These are phyloP conservation scores for Hevea brasiliensis DNA, from an alignment of 345 rosid genomes.

Conservation along the genomic window DNA sequence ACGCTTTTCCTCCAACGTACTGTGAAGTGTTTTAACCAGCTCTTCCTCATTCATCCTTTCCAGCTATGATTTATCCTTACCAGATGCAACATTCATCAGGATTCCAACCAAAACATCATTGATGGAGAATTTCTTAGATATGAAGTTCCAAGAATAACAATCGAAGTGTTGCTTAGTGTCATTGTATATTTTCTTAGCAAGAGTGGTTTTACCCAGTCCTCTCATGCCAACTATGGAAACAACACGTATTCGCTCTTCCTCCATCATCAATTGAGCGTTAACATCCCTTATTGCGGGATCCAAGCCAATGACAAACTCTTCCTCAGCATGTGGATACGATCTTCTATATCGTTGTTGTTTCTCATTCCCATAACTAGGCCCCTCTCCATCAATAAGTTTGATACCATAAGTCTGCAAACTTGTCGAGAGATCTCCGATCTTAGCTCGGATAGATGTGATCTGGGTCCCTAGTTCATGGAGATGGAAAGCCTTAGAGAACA, in stretches of 20 bases:
- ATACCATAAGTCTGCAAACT: neutral
- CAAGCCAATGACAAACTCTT: neutral
- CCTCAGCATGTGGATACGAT: neutral
- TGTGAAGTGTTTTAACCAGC: neutral
- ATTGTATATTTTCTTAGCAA: constrained; percentile 4
- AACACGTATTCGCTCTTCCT: too few relatives aligned
- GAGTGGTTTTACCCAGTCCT: too few relatives aligned
- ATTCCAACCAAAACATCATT: neutral
- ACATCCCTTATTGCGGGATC: neutral
- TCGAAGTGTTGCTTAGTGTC: neutral
- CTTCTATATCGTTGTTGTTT: neutral
- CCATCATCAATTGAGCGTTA: too few relatives aligned
- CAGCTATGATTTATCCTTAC: too few relatives aligned
- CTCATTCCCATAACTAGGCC: neutral
- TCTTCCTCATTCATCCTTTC: neutral
- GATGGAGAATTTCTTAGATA: neutral
- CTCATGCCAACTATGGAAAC: too few relatives aligned
- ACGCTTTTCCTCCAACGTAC: neutral
- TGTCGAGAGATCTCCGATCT: neutral
- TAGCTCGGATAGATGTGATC: neutral
- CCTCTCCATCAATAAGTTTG: neutral
- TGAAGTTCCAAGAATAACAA: neutral
- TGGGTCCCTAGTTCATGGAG: neutral
- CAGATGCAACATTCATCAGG: neutral
- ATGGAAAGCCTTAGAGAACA: neutral